Evolutionary conservation across 805 yeast species (phyloP).

Genomic region (Teunomyces pallodes): DNA sequence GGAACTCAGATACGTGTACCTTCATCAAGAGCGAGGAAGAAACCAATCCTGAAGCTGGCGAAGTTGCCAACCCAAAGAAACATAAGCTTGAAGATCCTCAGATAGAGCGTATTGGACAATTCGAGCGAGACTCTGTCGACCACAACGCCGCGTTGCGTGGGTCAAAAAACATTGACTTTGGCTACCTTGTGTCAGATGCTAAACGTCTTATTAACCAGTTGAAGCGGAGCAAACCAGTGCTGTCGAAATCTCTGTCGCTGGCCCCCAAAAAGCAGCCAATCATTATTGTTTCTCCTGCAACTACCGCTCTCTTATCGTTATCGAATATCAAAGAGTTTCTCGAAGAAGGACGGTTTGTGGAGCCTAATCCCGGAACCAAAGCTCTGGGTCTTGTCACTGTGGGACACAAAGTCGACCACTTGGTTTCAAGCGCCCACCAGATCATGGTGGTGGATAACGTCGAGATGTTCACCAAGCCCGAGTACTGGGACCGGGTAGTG

Average conservation of each 20-base stretch:
- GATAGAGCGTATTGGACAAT: constrained; percentile 42
- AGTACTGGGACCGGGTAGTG: constrained; percentile 96
- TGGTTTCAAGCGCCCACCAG: constrained; percentile 52
- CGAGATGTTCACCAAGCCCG: constrained; percentile 81
- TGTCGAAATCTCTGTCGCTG: constrained; percentile 55
- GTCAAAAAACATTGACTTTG: constrained; percentile 61
- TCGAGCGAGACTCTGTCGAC: constrained; percentile 53
- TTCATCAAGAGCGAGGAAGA: constrained; percentile 37
- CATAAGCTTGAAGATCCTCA: constrained; percentile 42
- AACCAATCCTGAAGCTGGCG: constrained; percentile 1
- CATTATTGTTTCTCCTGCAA: constrained; percentile 43
- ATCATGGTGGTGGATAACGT: constrained; percentile 86
- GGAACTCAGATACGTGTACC: constrained; percentile 59
- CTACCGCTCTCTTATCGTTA: constrained; percentile 40
- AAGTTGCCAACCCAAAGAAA: constrained; percentile 8
- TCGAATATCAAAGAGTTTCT: constrained; percentile 46
- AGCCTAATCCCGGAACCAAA: constrained; percentile 42
- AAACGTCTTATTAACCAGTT: constrained; percentile 52
- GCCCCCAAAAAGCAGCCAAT: constrained; percentile 39
- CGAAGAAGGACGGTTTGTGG: constrained; percentile 67
- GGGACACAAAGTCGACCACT: constrained; percentile 51
- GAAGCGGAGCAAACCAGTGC: constrained; percentile 56
- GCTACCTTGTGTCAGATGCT: constrained; percentile 68
- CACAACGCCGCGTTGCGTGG: constrained; percentile 67
- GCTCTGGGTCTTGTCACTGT: constrained; percentile 46